phyloP scores from a whole-genome alignment of 2,329 filamentous ascomycete species.

The Sporothrix brunneoviolacea region DNA sequence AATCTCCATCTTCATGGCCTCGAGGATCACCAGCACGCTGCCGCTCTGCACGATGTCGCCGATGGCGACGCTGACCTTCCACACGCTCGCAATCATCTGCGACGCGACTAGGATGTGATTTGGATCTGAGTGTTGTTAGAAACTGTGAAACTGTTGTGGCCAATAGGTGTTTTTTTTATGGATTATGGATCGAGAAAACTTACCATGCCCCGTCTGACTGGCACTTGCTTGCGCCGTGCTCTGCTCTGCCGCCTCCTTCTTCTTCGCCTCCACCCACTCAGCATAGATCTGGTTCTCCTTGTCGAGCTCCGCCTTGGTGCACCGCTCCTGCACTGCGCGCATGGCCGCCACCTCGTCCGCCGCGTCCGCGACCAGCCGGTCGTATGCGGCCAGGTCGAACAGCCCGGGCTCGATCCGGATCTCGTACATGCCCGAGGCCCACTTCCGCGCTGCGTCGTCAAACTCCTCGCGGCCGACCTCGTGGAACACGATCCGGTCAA shows the following conservation, averaged over 20 bases:
- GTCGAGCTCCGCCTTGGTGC: not conserved
- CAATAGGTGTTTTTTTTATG: too few species aligned
- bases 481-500: conserved; percentile 30
- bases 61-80: conserved; percentile 35
- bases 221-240: too few species aligned
- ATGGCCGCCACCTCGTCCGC: not conserved
- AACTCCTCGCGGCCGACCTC: conserved; percentile 27
- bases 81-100: conserved; percentile 47
- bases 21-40: conserved; percentile 35
- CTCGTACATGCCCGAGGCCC: too few species aligned
- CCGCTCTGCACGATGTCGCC: conserved; percentile 29
- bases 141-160: too few species aligned
- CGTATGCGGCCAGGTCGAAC: conserved; percentile 18
- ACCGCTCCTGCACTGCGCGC: not conserved
- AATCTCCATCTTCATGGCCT: conserved; percentile 55
- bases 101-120: conserved; percentile 25
- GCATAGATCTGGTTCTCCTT: not conserved
- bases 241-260: not conserved
- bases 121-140: too few species aligned
- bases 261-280: not conserved
- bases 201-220: too few species aligned
- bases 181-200: too few species aligned
- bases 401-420: not conserved
- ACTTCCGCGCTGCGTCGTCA: too few species aligned
- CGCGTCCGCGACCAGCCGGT: conserved; percentile 8